phyloP scores from a whole-genome alignment of 2,329 filamentous ascomycete genomes.

The Exophiala sideris region DNA sequence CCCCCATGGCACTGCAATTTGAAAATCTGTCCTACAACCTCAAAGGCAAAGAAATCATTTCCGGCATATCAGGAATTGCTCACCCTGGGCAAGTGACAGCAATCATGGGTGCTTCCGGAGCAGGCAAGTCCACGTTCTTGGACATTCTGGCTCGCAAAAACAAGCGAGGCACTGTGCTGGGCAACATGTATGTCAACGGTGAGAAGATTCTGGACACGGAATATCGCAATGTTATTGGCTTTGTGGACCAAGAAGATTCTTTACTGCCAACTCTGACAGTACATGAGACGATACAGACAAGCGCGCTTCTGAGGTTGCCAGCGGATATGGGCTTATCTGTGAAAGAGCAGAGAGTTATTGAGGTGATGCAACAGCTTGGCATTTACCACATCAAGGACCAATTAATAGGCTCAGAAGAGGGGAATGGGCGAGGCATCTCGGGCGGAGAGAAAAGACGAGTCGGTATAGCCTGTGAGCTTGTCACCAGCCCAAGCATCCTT shows the following conservation, averaged over 20 bases:
- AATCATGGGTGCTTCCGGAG: constrained; percentile 97
- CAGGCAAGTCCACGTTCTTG: constrained; percentile 94
- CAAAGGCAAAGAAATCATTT: constrained; percentile 82
- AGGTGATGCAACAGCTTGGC: constrained; percentile 93
- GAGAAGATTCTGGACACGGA: constrained; percentile 81
- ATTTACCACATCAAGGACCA: constrained; percentile 94
- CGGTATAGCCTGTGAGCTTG: constrained; percentile 93
- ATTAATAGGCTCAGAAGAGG: constrained; percentile 92
- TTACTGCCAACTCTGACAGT: constrained; percentile 95
- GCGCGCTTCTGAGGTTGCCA: constrained; percentile 85
- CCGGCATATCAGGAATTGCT: constrained; percentile 77
- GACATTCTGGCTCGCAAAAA: constrained; percentile 97
- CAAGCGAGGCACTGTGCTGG: constrained; percentile 75
- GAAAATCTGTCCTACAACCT: constrained; percentile 82
- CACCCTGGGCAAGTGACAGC: constrained; percentile 92
- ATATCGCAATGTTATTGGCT: constrained; percentile 89
- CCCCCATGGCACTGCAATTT: constrained; percentile 83
- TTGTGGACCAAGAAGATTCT: constrained; percentile 97
- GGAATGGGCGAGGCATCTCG: constrained; percentile 89
- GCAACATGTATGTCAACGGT: constrained; percentile 89
- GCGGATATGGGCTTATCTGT: constrained; percentile 79
- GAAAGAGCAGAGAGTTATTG: constrained; percentile 88
- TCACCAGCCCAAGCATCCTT: constrained; percentile 93
- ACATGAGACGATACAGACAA: constrained; percentile 95
- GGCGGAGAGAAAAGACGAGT: constrained; percentile 95